Base-by-base conservation (phyloP, 192 early-diverging fungal genomes). In the Coemansia sp. region DNA sequence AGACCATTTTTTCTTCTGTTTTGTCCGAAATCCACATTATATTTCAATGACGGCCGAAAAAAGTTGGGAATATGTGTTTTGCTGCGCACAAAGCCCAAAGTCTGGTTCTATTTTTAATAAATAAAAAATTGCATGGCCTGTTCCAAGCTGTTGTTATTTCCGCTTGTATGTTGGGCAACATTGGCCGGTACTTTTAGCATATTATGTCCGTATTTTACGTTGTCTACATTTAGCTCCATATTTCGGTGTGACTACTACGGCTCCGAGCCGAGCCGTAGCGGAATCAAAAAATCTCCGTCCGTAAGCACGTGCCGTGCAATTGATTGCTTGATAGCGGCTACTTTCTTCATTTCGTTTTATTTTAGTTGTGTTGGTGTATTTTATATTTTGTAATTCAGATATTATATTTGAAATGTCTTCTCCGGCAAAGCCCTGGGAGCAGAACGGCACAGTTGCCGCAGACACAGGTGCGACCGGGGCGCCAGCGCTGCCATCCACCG, bases 361-460 rank as follows among this genome's bases (percentile, higher is more conserved):
- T 17, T 17, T 5, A 48, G n/a, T 17, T 48, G 45, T 48, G 17
- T 17, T 27, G 27, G 27, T 27, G 27, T 27, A 27, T 27, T 27
- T 27, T 48, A 6, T 48, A 48, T 48, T n/a, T 48, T 48, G 45
- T 48, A 48, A 48, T 48, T 48, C 14, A 48, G 45, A n/a, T 24
- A 24, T 10, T 54, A 4, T 5, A 12, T 25, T 25, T 29, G 7
- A 23, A 73, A 80, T 80, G 78, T 27, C 65, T 11, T 80, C 78
- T 14, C 78, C 78, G 25, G 65, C 72, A 68, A 80, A 80, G 55
- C 78, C 78, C 17, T 80, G 78, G 78, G 78, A 80, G 45, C 68
- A 68, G 29, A 70, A 41, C 38, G 50, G 49, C 24, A 50, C 27
- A 15, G 61, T 41, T 5, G 54, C 15, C 2, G 5, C 67, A 3